Evolutionary conservation across 2,329 filamentous ascomycete species (phyloP), one percentile per base, ranked within the genome.

Genomic region (Tolypocladium album): DNA sequence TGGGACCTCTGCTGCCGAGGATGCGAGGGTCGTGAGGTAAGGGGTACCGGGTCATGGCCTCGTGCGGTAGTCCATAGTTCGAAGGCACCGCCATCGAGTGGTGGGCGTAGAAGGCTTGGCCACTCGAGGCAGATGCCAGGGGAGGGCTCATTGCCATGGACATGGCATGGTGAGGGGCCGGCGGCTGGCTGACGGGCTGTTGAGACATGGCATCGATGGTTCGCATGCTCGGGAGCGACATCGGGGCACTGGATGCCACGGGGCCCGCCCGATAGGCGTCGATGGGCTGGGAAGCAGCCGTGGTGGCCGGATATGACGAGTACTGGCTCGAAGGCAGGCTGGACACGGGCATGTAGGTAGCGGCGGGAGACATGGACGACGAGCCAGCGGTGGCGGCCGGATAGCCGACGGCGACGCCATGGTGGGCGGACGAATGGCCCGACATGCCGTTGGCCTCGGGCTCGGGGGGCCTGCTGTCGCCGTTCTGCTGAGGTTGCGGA

Each of bases 21-120:
- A 80, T 72, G 55, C 79, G 75, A 40, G 79, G 78, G 59, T 82
- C 81, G 57, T 77, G 76, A 39, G 79, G 75, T 43, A 82, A 66
- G 40, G 77, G 71, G 65, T 80, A 81, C 60, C 80, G 74, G 63
- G 74, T 71, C 65, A 76, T 67, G 62, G 75, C 69, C 36, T 80
- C 77, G 13, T 75, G 70, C 34, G 75, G 72, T 59, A 82, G 68
- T n/a, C 74, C 74, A 61, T 82, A 74, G 45, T 66, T 69, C 22
- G 70, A 65, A 12, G 67, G 65, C 62, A 72, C 61, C 15, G 69
- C 60, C 74, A 72, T 74, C 64, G 63, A 69, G 63, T 63, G 76
- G 65, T 67, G 76, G 63, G 69, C 64, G 62, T 81, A 82, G 67
- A 78, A 82, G 24, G 72, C 67, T 69, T 80, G 69, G 39, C 72